These are phyloP conservation scores for Linnemannia schmuckeri DNA, from an alignment of 192 early-diverging fungal species.

Conservation along the genomic window DNA sequence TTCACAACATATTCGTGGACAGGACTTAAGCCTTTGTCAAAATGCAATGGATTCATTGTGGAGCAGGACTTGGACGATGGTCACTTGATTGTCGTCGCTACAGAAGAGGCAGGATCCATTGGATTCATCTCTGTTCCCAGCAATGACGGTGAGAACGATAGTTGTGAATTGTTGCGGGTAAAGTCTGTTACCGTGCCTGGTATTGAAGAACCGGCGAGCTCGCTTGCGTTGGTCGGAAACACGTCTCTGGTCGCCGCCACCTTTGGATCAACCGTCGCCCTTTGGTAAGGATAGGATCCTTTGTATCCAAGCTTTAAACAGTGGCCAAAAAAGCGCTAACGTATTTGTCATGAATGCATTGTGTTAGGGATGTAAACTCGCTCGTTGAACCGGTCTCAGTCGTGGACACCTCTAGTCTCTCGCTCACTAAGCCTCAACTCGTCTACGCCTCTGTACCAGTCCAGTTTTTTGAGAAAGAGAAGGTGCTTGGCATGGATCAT, in stretches of 20 bases:
- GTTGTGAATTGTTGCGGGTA: neutral
- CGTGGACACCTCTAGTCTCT: neutral
- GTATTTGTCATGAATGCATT: neutral
- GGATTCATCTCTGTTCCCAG: constrained; percentile 19
- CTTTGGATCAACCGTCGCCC: neutral
- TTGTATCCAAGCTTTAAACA: neutral
- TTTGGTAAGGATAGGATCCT: neutral
- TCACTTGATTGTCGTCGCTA: constrained; percentile 5
- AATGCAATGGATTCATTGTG: neutral
- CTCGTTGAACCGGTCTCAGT: neutral
- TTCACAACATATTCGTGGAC: neutral
- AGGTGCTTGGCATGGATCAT: neutral
- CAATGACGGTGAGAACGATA: neutral
- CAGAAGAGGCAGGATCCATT: constrained; percentile 15
- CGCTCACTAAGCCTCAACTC: neutral
- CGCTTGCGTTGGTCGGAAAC: neutral
- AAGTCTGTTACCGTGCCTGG: neutral
- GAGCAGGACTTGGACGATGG: neutral
- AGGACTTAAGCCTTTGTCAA: neutral
- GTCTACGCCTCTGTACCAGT: constrained; percentile 23
- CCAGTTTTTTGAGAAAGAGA: constrained; percentile 16
- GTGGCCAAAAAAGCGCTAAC: neutral
- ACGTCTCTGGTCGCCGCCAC: neutral
- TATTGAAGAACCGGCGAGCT: neutral
- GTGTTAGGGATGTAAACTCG: constrained; percentile 16